phyloP scores from a whole-genome alignment of 306 rosid species.

The Pyrus communis region DNA sequence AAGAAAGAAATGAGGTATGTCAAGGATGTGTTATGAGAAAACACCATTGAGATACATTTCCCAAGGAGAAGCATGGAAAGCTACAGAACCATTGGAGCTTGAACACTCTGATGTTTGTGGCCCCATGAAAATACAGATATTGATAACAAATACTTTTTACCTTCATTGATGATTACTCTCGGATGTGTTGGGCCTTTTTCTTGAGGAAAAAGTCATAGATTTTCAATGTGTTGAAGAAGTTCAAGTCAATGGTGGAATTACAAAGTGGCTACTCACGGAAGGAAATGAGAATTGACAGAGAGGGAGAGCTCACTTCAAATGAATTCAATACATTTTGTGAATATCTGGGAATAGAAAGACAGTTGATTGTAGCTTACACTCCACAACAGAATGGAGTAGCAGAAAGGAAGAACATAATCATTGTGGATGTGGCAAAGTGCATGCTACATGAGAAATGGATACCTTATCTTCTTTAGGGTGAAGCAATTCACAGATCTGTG shows the following conservation, averaged over 20 bases:
- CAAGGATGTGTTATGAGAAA: neutral
- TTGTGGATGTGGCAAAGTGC: too few relatives aligned
- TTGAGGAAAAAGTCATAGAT: neutral
- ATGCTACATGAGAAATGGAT: too few relatives aligned
- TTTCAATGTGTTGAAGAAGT: neutral
- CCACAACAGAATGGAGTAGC: too few relatives aligned
- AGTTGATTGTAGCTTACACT: too few relatives aligned
- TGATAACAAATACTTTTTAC: too few relatives aligned
- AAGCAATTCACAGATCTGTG: too few relatives aligned
- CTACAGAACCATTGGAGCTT: too few relatives aligned
- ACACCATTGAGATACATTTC: neutral
- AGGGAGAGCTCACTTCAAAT: neutral
- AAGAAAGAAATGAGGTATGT: neutral
- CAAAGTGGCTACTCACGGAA: neutral
- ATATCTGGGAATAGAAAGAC: too few relatives aligned
- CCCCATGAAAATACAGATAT: too few relatives aligned
- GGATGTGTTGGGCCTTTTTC: neutral
- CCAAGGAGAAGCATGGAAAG: neutral
- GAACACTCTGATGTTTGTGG: neutral
- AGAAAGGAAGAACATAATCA: too few relatives aligned
- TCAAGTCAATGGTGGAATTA: neutral
- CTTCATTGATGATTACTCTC: neutral
- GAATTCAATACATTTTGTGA: too few relatives aligned
- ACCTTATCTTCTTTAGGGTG: too few relatives aligned
- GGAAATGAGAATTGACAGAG: neutral